Percentiles rank a stretch among this genome's conserved stretches.
Evolutionary conservation across 106 monocot genomes (phyloP).

Genomic region (Phalaenopsis equestris): DNA sequence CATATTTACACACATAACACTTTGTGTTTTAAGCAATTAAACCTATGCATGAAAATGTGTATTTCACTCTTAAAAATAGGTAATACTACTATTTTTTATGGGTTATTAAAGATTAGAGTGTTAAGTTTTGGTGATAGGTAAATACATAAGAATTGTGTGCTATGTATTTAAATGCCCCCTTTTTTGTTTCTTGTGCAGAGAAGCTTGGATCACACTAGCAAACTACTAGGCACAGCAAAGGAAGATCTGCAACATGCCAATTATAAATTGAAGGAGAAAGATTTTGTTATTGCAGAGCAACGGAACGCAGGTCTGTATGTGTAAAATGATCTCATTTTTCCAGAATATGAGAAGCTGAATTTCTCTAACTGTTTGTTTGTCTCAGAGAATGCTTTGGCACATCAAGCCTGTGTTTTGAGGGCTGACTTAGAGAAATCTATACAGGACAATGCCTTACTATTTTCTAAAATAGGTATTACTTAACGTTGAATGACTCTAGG

Average conservation of each 20-base stretch:
- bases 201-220: slow-evolving; percentile 67
- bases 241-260: slow-evolving; percentile 75
- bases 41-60: no score
- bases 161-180: no score
- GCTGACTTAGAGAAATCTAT: slow-evolving; percentile 82
- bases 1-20: no score
- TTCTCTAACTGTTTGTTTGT: slow-evolving; percentile 6
- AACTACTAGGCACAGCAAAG: slow-evolving; percentile 40
- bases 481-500: not conserved
- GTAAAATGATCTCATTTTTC: not conserved
- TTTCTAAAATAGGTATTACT: slow-evolving; percentile 73
- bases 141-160: no score
- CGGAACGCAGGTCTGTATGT: slow-evolving; percentile 57
- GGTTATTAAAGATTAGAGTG: no score
- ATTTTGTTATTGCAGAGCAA: slow-evolving; percentile 80
- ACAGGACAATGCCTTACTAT: slow-evolving; percentile 63
- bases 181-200: slow-evolving; percentile 30
- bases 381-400: slow-evolving; percentile 77
- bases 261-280: slow-evolving; percentile 71
- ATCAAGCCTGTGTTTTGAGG: slow-evolving; percentile 72
- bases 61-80: no score
- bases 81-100: no score
- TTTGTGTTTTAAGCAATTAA: no score
- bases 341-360: not conserved
- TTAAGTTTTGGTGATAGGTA: no score